Conservation (phyloP, 352 stramenopile species). For the Phytopythium mirpurense region DNA sequence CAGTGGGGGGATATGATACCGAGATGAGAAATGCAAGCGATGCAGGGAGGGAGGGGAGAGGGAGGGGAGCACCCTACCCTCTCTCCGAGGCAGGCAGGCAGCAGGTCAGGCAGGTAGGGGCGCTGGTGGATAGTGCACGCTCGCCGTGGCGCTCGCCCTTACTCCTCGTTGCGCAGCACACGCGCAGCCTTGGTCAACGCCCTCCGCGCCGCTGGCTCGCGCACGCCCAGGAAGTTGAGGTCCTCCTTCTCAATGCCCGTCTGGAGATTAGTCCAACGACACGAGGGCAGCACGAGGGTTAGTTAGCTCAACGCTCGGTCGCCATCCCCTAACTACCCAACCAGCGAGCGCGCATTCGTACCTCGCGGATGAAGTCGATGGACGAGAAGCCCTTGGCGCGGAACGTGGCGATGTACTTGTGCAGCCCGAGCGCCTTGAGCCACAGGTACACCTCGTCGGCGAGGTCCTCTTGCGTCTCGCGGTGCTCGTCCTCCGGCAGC, state of each 20-base stretch:
- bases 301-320: neutral
- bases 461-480: constrained; percentile 40
- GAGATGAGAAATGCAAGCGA: neutral
- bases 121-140: no score
- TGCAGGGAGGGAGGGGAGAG: neutral
- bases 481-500: constrained; percentile 20
- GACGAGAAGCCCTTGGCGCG: constrained; percentile 74
- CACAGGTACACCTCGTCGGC: constrained; percentile 70
- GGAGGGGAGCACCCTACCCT: no score
- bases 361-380: constrained; percentile 84
- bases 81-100: no score
- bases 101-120: no score
- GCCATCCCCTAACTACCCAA: no score
- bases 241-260: constrained; percentile 84
- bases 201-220: constrained; percentile 53
- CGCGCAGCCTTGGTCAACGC: constrained; percentile 55
- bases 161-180: constrained; percentile 42
- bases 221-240: constrained; percentile 82
- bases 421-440: constrained; percentile 54
- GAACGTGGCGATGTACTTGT: constrained; percentile 59
- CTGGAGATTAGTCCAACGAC: constrained; percentile 28
- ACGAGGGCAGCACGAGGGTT: neutral
- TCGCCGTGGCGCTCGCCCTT: neutral
- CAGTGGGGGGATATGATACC: constrained; percentile 1
- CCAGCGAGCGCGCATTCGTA: constrained; percentile 10